phyloP scores from a whole-genome alignment of 768 basidiomycete species.

The Phaffia australis region DNA sequence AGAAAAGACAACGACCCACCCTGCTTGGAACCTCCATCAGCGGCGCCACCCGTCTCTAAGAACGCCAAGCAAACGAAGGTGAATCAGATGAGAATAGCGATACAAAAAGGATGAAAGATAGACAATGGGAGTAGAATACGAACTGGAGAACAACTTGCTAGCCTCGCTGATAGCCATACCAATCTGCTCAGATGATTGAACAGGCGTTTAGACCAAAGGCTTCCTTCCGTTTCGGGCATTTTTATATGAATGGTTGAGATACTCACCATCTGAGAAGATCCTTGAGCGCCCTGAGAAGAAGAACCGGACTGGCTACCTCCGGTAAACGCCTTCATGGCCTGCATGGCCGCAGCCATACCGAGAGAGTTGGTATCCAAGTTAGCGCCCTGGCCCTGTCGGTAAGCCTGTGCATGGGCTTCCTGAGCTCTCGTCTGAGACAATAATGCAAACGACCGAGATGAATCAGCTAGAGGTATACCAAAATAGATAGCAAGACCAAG shows the following conservation, averaged over 20 bases:
- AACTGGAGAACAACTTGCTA: constrained; percentile 17
- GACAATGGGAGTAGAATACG: neutral
- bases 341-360: constrained; percentile 18
- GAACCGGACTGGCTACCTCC: neutral
- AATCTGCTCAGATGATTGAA: neutral
- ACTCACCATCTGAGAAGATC: constrained; percentile 21
- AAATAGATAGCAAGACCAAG: neutral
- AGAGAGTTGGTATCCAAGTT: constrained; percentile 9
- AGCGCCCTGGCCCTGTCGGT: constrained; percentile 5
- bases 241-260: too few relatives aligned
- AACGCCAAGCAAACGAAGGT: neutral
- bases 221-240: neutral
- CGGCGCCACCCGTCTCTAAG: neutral
- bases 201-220: neutral
- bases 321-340: constrained; percentile 23
- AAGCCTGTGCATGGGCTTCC: constrained; percentile 21
- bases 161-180: constrained; percentile 24
- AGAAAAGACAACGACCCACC: neutral
- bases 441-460: too few relatives aligned
- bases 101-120: neutral
- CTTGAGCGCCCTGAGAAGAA: neutral
- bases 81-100: too few relatives aligned
- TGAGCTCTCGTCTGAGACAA: neutral
- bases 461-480: neutral
- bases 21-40: constrained; percentile 14